Evolutionary conservation across 176 grass and related monocot species (phyloP), one percentile per base, ranked within the genome.

Genomic region (Microstegium vimineum): DNA sequence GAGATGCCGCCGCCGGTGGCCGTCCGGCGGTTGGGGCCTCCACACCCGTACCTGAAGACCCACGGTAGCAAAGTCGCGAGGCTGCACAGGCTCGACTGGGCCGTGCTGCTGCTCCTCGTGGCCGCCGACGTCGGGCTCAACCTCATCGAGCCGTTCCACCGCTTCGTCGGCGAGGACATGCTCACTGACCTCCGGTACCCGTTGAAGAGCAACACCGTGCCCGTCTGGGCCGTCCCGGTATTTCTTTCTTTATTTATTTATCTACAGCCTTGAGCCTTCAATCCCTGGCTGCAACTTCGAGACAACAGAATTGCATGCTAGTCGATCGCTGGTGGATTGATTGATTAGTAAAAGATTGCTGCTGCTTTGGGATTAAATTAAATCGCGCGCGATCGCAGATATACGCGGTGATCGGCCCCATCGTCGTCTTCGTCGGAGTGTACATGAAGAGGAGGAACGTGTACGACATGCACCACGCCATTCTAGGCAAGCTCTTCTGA

Each of bases 221-320:
- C 90, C 38, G 32, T 92, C 81, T 95, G 93, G 93, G 87, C 90
- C 81, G 93, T 95, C 23, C 93, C 93, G 76, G 92, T 91, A n/a
- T n/a, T n/a, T n/a, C n/a, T n/a, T n/a, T n/a, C n/a, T n/a, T n/a
- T n/a, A n/a, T n/a, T n/a, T n/a, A n/a, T n/a, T n/a, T n/a, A n/a
- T n/a, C n/a, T n/a, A n/a, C n/a, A n/a, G n/a, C n/a, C n/a, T n/a
- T n/a, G n/a, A n/a, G 36, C 61, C 25, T 35, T 37, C 3, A 10
- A 11, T 54, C 51, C 18, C 30, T n/a, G 5, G n/a, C n/a, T n/a
- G n/a, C n/a, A n/a, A n/a, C n/a, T n/a, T n/a, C 43, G 20, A 18
- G 40, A 52, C 2, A 22, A 22, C 4, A 7, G 22, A n/a, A 45
- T 34, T 23, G 2, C 25, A n/a, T n/a, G n/a, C n/a, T n/a, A n/a